These are phyloP conservation scores for Dictyostelium citrinum DNA, from an alignment of 78 protist genomes.

Conservation along the genomic window DNA sequence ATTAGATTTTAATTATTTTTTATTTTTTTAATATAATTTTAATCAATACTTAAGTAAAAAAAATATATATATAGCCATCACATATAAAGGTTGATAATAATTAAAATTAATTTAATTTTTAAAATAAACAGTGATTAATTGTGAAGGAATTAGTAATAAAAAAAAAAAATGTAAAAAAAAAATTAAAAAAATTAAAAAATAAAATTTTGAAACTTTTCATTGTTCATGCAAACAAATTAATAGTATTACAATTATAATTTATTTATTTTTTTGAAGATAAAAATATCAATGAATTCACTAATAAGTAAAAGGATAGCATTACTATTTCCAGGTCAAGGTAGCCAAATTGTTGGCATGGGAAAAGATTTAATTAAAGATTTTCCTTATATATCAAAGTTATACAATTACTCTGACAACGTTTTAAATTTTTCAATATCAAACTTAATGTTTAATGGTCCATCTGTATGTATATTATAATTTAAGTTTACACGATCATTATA, in stretches of 20 bases:
- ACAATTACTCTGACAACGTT: slow-evolving; percentile 13
- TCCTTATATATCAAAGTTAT: not conserved
- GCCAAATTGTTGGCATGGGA: slow-evolving; percentile 59
- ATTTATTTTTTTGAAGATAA: too few species aligned
- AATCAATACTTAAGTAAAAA: too few species aligned
- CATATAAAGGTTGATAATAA: too few species aligned
- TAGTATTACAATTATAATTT: too few species aligned
- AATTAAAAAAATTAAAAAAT: too few species aligned
- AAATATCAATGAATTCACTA: not conserved
- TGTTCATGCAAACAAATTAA: not conserved
- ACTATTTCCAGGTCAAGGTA: slow-evolving; percentile 63
- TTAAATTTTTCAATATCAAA: slow-evolving; percentile 9
- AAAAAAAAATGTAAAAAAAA: too few species aligned
- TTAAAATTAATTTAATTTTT: too few species aligned
- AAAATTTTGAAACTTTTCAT: not conserved
- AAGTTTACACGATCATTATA: not conserved
- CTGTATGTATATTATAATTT: not conserved
- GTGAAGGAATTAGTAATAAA: too few species aligned
- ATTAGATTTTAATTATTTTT: too few species aligned
- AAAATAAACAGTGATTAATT: too few species aligned
- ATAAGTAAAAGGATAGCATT: slow-evolving; percentile 7
- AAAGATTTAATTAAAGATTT: slow-evolving; percentile 14
- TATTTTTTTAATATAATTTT: too few species aligned
- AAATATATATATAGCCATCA: too few species aligned
- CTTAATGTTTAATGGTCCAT: slow-evolving; percentile 32